Conservation (phyloP, 2,329 filamentous ascomycete species). For the Colletotrichum sp. region DNA sequence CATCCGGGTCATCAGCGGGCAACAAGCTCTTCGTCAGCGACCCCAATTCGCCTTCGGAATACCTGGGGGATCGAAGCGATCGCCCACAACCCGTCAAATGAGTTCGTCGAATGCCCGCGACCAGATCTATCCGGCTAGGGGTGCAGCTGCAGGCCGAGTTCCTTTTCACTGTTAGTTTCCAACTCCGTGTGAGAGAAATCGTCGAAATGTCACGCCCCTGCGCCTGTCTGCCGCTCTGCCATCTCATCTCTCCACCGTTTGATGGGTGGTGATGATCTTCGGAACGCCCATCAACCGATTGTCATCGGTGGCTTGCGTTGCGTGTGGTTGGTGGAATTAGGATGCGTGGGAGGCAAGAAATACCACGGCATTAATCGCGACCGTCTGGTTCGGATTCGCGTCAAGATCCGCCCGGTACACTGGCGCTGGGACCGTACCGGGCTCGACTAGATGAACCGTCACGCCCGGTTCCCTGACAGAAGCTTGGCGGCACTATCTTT, state of each 20-base stretch:
- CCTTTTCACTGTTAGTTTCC: neutral
- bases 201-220: neutral
- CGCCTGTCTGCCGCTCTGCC: neutral
- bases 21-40: neutral
- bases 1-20: neutral
- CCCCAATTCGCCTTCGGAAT: neutral
- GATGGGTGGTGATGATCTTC: conserved; percentile 7
- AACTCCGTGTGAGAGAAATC: neutral
- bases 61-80: neutral
- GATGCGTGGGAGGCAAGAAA: neutral
- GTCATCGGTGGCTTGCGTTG: neutral
- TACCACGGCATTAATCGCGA: neutral
- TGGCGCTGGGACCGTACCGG: neutral
- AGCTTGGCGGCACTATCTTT: conserved; percentile 1
- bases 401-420: neutral
- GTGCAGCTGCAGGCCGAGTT: neutral
- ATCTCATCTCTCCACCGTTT: neutral
- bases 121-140: neutral
- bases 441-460: conserved; percentile 6
- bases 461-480: conserved; percentile 3
- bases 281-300: conserved; percentile 10
- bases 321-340: neutral
- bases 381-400: neutral
- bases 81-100: neutral
- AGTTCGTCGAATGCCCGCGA: neutral